Base-by-base conservation (phyloP, 148 eudicot genomes). In the Rhododendron griersonianum region DNA sequence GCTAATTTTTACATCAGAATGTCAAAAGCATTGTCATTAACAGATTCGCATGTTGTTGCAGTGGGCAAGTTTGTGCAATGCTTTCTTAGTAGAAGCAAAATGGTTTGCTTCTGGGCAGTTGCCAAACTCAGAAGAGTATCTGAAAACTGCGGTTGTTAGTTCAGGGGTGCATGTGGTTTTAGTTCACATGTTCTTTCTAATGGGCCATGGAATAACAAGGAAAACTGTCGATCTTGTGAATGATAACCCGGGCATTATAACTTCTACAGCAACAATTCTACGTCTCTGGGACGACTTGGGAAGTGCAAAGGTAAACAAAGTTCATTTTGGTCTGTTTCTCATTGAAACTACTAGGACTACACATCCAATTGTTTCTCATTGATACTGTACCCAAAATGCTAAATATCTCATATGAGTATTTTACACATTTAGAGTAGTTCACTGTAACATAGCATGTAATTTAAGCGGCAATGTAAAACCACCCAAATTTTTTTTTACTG, bases 51-150 rank as follows among this genome's bases (percentile, higher is more conserved):
- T 28, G 30, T 28, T 28, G 30, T 28, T 28, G 30, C 30, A 28
- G 30, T 28, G 30, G 30, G 30, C 30, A 28, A 28, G 30, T 28
- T 28, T 28, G 30, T 28, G 30, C 30, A 28, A 28, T 28, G 30
- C 30, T 28, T 28, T 28, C 30, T 28, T 28, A n/a, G n/a, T n/a
- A n/a, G n/a, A n/a, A n/a, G n/a, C n/a, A n/a, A 89, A 87, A 71
- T 95, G 95, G 96, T 93, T 93, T 44, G 89, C 90, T 39, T 87
- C 90, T 0, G 88, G 88, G 10, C 69, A 86, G 9, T 16, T 88
- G 85, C 98, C 96, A 6, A 82, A 13, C 11, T 86, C 94, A 5
- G 86, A 90, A 0, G 93, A 90, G 84, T 93, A 95, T 83, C 85
- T 93, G 85, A 90, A 90, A 41, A 92, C 91, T 80, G 96, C 90